Base-by-base conservation (phyloP, 306 rosid species). In the Dalbergia cochinchinensis region DNA sequence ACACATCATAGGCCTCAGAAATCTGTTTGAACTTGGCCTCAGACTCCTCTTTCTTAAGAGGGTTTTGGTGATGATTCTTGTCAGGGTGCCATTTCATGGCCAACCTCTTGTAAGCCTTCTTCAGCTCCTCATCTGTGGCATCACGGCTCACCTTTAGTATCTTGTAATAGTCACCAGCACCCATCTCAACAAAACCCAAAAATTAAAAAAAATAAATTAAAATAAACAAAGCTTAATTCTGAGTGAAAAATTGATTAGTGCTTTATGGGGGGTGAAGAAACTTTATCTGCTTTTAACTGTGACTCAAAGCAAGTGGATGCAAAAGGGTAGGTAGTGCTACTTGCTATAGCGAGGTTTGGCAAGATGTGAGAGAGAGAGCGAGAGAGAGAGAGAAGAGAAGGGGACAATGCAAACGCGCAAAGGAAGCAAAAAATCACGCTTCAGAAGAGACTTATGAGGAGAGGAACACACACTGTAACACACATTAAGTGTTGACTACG, bases 41-140 rank as follows among this genome's bases (percentile, higher is more conserved):
- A 6, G 91, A 88, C 62, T 87, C 96, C 37, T 85, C 85, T 65
- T 87, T 83, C 81, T 76, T 85, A 9, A 48, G 57, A 22, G 87
- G 88, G 18, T 73, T 44, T 3, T 74, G 81, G 1, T 78, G 19
- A 8, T 48, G 11, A 18, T 87, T 87, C 97, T 89, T 92, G 79
- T 92, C 98, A 4, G 97, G 96, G 65, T 94, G 96, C 87, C 88
- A 92, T 55, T 86, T 89, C 93, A 88, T 87, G 8, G 93, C 93
- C 73, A 92, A 62, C 44, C 74, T 88, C 78, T 79, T 88, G 80
- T 88, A 94, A 5, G 97, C 91, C 80, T 88, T 89, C 88, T 87
- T 92, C 88, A 94, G 10, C 7, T 88, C 97, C 26, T 92, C 94
- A 59, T 87, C 89, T 2, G 79, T 90, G 4, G 96, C 92, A 35